Percentiles rank a stretch among this genome's conserved stretches.
Evolutionary conservation across 2,329 filamentous ascomycete species (phyloP).

Genomic region (Penicillium sp.): DNA sequence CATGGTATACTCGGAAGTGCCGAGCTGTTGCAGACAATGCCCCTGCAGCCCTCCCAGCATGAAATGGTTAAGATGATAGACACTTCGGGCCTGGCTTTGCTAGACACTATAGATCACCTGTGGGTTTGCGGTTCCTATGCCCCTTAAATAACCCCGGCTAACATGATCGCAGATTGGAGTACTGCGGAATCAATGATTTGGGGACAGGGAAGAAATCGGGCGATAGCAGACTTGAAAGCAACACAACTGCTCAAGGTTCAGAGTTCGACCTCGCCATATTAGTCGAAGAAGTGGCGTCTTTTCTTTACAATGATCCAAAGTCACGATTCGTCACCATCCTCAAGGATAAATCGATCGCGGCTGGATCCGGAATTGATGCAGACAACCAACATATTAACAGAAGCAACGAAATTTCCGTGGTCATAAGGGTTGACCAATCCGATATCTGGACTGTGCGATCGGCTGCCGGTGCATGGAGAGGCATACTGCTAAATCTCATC

Average conservation of each 20-base stretch:
- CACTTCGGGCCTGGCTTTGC: conserved; percentile 51
- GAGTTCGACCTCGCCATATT: conserved; percentile 34
- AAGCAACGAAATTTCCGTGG: conserved; percentile 23
- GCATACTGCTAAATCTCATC: conserved; percentile 40
- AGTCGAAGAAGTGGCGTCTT: conserved; percentile 31
- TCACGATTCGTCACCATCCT: background rate
- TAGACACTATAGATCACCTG: conserved; percentile 49
- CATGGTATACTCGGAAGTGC: conserved; percentile 52
- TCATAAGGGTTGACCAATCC: conserved; percentile 29
- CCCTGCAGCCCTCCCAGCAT: conserved; percentile 41
- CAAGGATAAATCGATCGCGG: background rate
- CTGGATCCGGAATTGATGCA: conserved; percentile 11
- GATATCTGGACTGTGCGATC: conserved; percentile 32
- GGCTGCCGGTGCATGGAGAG: conserved; percentile 30
- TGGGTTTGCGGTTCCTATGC: conserved; percentile 12
- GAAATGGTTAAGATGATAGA: conserved; percentile 52
- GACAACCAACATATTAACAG: conserved; percentile 4
- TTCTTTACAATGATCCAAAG: conserved; percentile 29
- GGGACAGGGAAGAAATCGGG: conserved; percentile 15
- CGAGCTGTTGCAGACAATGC: conserved; percentile 51
- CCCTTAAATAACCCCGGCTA: background rate
- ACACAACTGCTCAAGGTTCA: conserved; percentile 25
- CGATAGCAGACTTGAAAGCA: conserved; percentile 1
- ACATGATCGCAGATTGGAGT: conserved; percentile 27
- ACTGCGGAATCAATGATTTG: conserved; percentile 38